Evolutionary conservation across 176 grass and related monocot species (phyloP).

Genomic region (Saccharum officinarum): DNA sequence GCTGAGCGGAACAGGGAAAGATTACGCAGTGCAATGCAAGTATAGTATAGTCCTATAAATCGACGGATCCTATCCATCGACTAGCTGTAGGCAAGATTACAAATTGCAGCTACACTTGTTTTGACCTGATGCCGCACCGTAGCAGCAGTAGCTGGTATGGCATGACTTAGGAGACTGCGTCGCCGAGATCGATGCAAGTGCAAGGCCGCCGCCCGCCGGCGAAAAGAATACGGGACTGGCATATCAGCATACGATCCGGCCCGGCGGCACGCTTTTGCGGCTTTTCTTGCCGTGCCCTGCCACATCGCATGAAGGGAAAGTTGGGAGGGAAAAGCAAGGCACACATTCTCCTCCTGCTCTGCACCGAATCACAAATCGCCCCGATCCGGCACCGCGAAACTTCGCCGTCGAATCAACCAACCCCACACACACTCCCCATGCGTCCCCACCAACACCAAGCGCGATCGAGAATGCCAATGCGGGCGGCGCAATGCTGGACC

Average conservation of each 20-base stretch:
- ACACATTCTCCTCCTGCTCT: background rate
- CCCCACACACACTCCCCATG: background rate
- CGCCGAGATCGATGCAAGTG: background rate
- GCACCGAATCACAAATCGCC: background rate
- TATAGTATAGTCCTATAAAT: too few relatives aligned
- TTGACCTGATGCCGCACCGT: background rate
- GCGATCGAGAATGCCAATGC: slow-evolving; percentile 24
- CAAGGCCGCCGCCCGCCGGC: slow-evolving; percentile 17
- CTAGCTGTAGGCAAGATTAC: background rate
- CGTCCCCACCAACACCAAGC: background rate
- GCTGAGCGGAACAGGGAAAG: too few relatives aligned
- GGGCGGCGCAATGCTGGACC: slow-evolving; percentile 12
- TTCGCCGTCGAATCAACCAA: background rate
- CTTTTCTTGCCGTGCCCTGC: slow-evolving; percentile 27
- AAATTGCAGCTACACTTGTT: slow-evolving; percentile 22
- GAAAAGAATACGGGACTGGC: background rate
- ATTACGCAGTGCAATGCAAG: background rate
- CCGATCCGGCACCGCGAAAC: background rate
- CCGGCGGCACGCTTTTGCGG: slow-evolving; percentile 29
- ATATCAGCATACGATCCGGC: background rate
- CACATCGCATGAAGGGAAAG: slow-evolving; percentile 18
- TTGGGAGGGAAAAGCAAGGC: slow-evolving; percentile 32
- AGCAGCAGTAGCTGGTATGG: too few relatives aligned
- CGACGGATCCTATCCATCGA: background rate
- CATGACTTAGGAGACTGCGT: background rate